Base-by-base conservation (phyloP, 164 flowering plant genomes). In the Akebia trifoliata region DNA sequence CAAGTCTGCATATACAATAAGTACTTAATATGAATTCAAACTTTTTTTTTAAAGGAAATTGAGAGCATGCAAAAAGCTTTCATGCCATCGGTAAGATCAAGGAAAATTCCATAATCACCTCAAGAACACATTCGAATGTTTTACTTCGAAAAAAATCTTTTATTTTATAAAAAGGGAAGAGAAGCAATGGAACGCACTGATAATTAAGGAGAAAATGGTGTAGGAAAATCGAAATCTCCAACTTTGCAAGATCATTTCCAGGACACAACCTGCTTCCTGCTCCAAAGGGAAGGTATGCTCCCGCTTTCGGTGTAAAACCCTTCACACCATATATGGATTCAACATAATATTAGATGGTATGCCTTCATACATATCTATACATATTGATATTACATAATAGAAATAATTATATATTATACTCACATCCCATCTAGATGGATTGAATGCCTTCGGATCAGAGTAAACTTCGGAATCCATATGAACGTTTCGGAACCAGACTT, bases 401-500 rank as follows among this genome's bases (percentile, higher is more conserved):
- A 25, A 57, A 10, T 8, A 28, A 17, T 20, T 3, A 34, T 4
- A 28, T 18, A 28, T 59, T 10, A 9, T 40, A 69, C 92, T 79
- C 78, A 90, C 99, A 60, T 86, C 94, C 99, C 99, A 90, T 86
- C 97, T 76, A 4, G 77, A 73, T 66, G 99, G 97, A 59, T 86
- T 60, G 34, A 85, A 93, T 39, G 77, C 59, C 51, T 54, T 75
- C 4, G 96, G 89, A n/a, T 84, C 63, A 8, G 80, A 76, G 60
- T 83, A 83, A 22, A 70, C 74, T 65, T 86, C 81, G 12, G 89
- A 73, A 68, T 89, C 95, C 28, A 69, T 59, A 50, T 93, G 97
- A 66, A 87, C 82, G 45, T 49, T 76, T 45, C 99, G 82, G 29
- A 90, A 78, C 97, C 97, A 93, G 6, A 75, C 76, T 56, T 81